Conservation (phyloP, 352 stramenopile genomes). For the Phytopythium oedochilum region DNA sequence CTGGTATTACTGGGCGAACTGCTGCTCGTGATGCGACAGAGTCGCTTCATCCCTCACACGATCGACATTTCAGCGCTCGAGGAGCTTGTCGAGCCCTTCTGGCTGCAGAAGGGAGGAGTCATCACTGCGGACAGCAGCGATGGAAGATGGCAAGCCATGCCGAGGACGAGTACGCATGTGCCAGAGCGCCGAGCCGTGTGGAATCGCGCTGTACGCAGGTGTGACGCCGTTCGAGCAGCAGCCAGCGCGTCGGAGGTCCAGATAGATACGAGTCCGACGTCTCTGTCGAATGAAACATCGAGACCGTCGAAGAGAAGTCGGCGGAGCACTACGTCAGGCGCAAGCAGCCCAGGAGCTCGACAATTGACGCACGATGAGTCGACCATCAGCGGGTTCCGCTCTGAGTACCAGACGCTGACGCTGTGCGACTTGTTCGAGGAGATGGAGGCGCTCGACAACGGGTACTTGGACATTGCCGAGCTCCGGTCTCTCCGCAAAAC, state of each 20-base stretch:
- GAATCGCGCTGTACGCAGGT: constrained; percentile 65
- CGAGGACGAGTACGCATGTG: constrained; percentile 14
- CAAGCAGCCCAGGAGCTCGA: background rate
- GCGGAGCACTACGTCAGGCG: too few relatives aligned
- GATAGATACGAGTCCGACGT: background rate
- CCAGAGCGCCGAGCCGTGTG: constrained; percentile 44
- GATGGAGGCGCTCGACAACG: constrained; percentile 58
- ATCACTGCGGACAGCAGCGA: background rate
- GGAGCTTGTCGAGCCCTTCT: constrained; percentile 37
- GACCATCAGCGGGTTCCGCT: constrained; percentile 12
- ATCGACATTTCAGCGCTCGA: constrained; percentile 32
- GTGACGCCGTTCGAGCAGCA: constrained; percentile 22
- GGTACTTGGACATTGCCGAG: constrained; percentile 66
- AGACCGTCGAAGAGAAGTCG: background rate
- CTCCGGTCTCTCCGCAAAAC: constrained; percentile 51
- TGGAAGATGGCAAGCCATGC: constrained; percentile 13
- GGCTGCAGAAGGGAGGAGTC: constrained; percentile 18
- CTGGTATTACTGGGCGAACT: constrained; percentile 50
- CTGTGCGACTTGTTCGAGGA: constrained; percentile 66
- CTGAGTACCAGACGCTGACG: constrained; percentile 29
- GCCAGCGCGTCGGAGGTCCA: background rate
- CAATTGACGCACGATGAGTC: background rate
- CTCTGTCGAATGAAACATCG: background rate
- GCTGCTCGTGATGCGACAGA: constrained; percentile 38
- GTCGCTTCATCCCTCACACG: constrained; percentile 9